Evolutionary conservation across 139 green algal species (phyloP), one percentile per base, ranked within the genome.

Genomic region (Closterium sp.): DNA sequence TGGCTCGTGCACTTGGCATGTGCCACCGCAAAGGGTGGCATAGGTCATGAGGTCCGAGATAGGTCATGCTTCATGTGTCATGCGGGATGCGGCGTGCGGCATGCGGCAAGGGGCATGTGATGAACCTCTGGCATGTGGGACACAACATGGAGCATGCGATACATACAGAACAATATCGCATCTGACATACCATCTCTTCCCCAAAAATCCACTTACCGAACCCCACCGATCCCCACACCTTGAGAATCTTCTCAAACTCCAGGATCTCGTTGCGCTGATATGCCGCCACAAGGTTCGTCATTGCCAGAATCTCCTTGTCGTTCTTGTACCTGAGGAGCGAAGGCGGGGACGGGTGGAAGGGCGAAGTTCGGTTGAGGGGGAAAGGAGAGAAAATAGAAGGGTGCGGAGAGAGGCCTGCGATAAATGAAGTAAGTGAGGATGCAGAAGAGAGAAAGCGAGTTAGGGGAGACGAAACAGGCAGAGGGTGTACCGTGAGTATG

Each of bases 211-310:
- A n/a, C n/a, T n/a, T n/a, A n/a, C n/a, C n/a, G n/a, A n/a, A n/a
- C n/a, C n/a, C 84, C 32, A 19, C 32, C 12, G 9, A 90, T 2
- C 25, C 30, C n/a, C 88, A 16, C 31, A 94, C 91, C 91, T 94
- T 94, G 33, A 99, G 95, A 76, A 98, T 97, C n/a, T 93, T 93
- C 94, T 99, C 98, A 95, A 99, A 99, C 66, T 97, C 95, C 34
- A 93, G 93, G 94, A 99, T 99, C 90, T 98, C 94, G 86, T 98
- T 98, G 28, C 88, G 89, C 94, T 99, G 98, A 95, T 99, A 99
- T 9, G 98, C 98, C 30, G 96, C 96, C 55, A 99, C 98, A 34
- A 99, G 95, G 85, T 96, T 96, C 12, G 98, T 99, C 97, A 99
- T 99, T 25, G 97, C 97, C 89, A 97, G 92, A 30, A 99, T 96